phyloP scores from a whole-genome alignment of 2,329 filamentous ascomycete genomes.

The Claviceps arundinis region DNA sequence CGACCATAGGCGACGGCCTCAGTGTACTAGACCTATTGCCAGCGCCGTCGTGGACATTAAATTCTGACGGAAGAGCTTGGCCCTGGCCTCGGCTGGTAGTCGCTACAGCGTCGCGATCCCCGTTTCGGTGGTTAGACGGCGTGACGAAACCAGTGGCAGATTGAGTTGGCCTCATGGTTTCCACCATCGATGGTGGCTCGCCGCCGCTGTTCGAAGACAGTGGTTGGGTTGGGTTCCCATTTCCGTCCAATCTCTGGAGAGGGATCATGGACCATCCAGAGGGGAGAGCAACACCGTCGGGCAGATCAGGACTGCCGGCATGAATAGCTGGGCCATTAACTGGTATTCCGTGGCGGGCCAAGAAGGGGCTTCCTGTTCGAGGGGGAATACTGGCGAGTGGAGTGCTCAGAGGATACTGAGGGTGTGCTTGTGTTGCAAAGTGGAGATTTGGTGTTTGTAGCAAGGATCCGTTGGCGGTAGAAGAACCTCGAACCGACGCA shows the following conservation, averaged over 20 bases:
- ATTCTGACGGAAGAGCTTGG: background rate
- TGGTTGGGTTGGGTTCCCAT: slow-evolving; percentile 11
- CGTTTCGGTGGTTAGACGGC: background rate
- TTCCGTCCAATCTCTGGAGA: slow-evolving; percentile 39
- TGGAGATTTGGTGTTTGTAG: slow-evolving; percentile 8
- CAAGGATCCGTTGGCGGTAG: slow-evolving; percentile 5
- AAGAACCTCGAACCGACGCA: slow-evolving; percentile 11
- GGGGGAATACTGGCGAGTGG: slow-evolving; percentile 16
- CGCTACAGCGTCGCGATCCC: background rate
- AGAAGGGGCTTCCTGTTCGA: slow-evolving; percentile 26
- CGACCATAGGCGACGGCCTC: slow-evolving; percentile 24
- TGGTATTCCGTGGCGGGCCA: slow-evolving; percentile 34
- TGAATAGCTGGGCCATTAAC: slow-evolving; percentile 38
- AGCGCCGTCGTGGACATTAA: background rate
- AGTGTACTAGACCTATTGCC: slow-evolving; percentile 1
- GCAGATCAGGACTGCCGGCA: slow-evolving; percentile 46
- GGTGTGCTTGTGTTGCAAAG: slow-evolving; percentile 9
- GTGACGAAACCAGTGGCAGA: background rate
- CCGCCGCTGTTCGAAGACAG: slow-evolving; percentile 2
- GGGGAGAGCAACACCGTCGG: slow-evolving; percentile 50
- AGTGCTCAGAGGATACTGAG: slow-evolving; percentile 11
- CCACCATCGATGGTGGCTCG: slow-evolving; percentile 8
- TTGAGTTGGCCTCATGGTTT: slow-evolving; percentile 7
- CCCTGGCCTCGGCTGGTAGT: background rate
- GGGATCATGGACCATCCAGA: slow-evolving; percentile 53